Conservation (phyloP, 2,329 filamentous ascomycete genomes). For the Alternaria sp. region DNA sequence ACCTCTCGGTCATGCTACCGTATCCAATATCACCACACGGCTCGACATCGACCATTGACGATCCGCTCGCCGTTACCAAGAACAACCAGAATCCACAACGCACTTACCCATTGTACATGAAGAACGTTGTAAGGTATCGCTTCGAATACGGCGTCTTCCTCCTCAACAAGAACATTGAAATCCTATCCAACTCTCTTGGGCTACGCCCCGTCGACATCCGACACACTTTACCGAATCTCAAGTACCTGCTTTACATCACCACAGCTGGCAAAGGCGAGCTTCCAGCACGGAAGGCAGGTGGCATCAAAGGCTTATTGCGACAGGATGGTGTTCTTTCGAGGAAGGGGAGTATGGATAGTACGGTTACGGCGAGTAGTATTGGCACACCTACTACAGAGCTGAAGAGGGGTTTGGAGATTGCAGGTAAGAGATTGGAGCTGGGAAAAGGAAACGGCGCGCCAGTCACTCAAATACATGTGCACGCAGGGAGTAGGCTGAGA, state of each 20-base stretch:
- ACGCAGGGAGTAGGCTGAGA: conserved; percentile 41
- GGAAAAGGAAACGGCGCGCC: conserved; percentile 31
- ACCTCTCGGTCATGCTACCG: conserved; percentile 78
- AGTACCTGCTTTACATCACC: conserved; percentile 89
- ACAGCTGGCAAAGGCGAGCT: conserved; percentile 76
- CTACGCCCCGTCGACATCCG: conserved; percentile 87
- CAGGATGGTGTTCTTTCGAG: conserved; percentile 37
- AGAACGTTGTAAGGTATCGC: conserved; percentile 77
- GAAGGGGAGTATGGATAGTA: conserved; percentile 48
- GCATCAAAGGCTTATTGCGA: conserved; percentile 47
- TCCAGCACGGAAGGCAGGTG: conserved; percentile 54
- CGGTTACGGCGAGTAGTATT: conserved; percentile 38
- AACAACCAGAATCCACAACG: conserved; percentile 33
- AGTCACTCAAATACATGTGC: conserved; percentile 23
- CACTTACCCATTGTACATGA: conserved; percentile 79
- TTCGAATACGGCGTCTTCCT: conserved; percentile 97
- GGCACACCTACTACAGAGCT: conserved; percentile 33
- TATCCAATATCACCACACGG: conserved; percentile 79
- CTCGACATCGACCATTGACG: conserved; percentile 77
- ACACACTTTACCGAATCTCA: conserved; percentile 90
- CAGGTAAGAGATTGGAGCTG: conserved; percentile 23
- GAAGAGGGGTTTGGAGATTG: conserved; percentile 30
- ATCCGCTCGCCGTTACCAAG: conserved; percentile 69
- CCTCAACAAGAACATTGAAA: conserved; percentile 94
- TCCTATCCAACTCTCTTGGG: conserved; percentile 68